These are phyloP conservation scores for Penicillium sp. DNA, from an alignment of 2,329 filamentous ascomycete genomes.

Conservation along the genomic window DNA sequence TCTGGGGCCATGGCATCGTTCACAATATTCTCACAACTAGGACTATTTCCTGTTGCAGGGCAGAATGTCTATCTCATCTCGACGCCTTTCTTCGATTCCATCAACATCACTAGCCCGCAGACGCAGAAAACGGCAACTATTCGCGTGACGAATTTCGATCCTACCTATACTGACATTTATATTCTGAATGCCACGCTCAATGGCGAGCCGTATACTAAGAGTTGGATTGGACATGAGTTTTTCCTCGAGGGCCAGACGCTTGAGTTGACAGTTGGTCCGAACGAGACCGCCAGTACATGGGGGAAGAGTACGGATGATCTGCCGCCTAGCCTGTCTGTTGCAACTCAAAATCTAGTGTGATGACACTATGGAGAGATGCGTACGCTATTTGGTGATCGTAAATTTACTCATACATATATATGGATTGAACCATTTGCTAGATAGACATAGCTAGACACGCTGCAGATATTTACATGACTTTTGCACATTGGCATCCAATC, in stretches of 20 bases:
- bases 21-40: conserved; percentile 62
- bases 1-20: conserved; percentile 66
- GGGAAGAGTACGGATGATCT: conserved; percentile 57
- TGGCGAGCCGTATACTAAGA: conserved; percentile 57
- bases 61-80: conserved; percentile 66
- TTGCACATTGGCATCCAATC: no score
- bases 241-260: conserved; percentile 61
- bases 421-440: no score
- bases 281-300: conserved; percentile 62
- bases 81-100: conserved; percentile 59
- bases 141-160: conserved; percentile 58
- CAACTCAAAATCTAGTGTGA: background rate
- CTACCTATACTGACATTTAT: conserved; percentile 54
- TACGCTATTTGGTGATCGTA: no score
- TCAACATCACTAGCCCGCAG: conserved; percentile 54
- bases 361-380: no score
- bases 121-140: conserved; percentile 59
- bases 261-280: conserved; percentile 58
- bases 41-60: conserved; percentile 63
- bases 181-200: conserved; percentile 63
- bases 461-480: no score
- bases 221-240: conserved; percentile 65
- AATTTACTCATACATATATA: no score
- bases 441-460: no score
- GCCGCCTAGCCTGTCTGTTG: conserved; percentile 51